These are phyloP conservation scores for Soucietia sequanensis DNA, from an alignment of 805 yeast species.

Conservation along the genomic window DNA sequence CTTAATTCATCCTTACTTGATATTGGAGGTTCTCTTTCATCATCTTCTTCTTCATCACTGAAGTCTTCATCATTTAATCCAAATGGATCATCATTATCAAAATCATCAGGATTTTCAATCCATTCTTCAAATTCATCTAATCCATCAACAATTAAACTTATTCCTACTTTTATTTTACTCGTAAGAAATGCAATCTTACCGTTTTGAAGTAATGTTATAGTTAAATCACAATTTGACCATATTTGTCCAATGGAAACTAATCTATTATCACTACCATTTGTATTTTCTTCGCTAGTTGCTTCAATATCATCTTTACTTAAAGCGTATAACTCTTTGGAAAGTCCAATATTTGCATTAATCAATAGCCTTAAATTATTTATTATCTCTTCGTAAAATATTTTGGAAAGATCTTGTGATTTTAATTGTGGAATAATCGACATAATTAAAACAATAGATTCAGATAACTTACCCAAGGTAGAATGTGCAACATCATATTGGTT, in stretches of 20 bases:
- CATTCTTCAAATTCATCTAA: constrained; percentile 68
- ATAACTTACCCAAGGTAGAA: constrained; percentile 46
- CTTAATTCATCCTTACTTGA: constrained; percentile 25
- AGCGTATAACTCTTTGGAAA: constrained; percentile 26
- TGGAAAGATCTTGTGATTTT: constrained; percentile 25
- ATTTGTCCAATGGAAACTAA: constrained; percentile 62
- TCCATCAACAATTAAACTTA: constrained; percentile 55
- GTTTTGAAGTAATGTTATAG: constrained; percentile 39
- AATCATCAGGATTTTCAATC: constrained; percentile 57
- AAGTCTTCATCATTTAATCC: constrained; percentile 41
- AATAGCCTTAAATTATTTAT: constrained; percentile 18
- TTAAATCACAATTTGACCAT: constrained; percentile 64
- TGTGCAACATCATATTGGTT: constrained; percentile 46
- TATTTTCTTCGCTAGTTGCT: constrained; percentile 13
- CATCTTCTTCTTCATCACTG: constrained; percentile 27
- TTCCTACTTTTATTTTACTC: constrained; percentile 42
- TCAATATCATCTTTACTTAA: constrained; percentile 16
- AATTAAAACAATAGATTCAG: constrained; percentile 43
- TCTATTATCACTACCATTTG: constrained; percentile 32
- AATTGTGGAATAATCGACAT: constrained; percentile 42
- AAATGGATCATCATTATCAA: constrained; percentile 47
- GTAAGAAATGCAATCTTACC: constrained; percentile 59
- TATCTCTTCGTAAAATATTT: constrained; percentile 38
- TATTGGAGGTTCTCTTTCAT: constrained; percentile 16
- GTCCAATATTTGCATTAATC: constrained; percentile 14